Conservation (phyloP, 1,284 basidiomycete species). For the Sphagnurus paluster region DNA sequence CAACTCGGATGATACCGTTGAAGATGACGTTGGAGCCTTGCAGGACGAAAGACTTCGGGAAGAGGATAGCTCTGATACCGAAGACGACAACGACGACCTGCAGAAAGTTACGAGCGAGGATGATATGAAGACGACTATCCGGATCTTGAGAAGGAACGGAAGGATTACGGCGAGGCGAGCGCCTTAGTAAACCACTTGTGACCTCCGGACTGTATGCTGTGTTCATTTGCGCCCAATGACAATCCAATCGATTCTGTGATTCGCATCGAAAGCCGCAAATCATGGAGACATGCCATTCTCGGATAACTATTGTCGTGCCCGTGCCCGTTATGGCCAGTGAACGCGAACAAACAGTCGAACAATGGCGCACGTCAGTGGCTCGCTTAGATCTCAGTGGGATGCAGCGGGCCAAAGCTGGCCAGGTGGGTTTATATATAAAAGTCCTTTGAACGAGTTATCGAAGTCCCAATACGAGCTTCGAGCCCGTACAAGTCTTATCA, state of each 20-base stretch:
- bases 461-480: neutral
- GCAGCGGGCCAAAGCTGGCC: constrained; percentile 11
- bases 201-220: neutral
- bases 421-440: constrained; percentile 6
- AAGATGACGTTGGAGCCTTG: constrained; percentile 5
- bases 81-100: neutral
- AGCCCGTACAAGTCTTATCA: neutral
- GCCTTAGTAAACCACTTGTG: constrained; percentile 28
- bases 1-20: constrained; percentile 12
- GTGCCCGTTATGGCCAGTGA: neutral
- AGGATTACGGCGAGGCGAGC: constrained; percentile 41
- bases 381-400: neutral
- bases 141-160: constrained; percentile 36
- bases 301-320: constrained; percentile 3
- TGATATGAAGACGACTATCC: constrained; percentile 32
- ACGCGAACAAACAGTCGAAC: constrained; percentile 5
- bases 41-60: constrained; percentile 12
- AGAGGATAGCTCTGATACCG: constrained; percentile 19
- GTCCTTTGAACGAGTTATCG: constrained; percentile 1
- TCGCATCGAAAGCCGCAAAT: neutral
- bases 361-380: constrained; percentile 13
- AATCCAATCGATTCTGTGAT: neutral
- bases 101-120: constrained; percentile 12
- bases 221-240: neutral
- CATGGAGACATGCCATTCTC: neutral